Evolutionary conservation across 345 rosid genomes (phyloP).

Genomic region (Lepidium sativum): DNA sequence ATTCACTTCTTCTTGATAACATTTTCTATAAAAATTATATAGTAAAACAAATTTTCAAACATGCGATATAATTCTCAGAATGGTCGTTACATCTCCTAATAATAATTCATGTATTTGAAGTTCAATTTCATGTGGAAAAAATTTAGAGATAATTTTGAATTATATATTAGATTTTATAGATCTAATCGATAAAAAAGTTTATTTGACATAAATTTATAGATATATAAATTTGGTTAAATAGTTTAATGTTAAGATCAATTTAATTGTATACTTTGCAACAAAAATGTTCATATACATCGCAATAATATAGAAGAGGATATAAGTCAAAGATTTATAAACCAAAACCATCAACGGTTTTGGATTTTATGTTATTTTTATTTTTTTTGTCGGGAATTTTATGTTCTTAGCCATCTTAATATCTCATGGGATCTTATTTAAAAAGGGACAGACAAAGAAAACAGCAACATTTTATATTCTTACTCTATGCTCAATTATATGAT

Average conservation of each 20-base stretch:
- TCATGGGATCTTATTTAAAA: neutral
- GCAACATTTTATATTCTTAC: neutral
- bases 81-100: too few relatives aligned
- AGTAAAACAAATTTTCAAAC: too few relatives aligned
- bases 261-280: neutral
- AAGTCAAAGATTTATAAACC: constrained; percentile 3
- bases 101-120: too few relatives aligned
- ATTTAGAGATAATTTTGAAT: too few relatives aligned
- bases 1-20: too few relatives aligned
- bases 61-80: too few relatives aligned
- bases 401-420: neutral
- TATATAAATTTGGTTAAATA: neutral
- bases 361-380: too few relatives aligned
- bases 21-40: neutral
- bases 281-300: neutral
- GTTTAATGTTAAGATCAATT: neutral
- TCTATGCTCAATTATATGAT: constrained; percentile 4
- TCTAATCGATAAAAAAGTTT: too few relatives aligned
- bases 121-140: too few relatives aligned
- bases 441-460: neutral
- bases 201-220: neutral
- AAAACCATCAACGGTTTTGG: neutral
- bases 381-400: too few relatives aligned
- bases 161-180: too few relatives aligned
- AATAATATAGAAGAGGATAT: neutral